Percentiles rank a stretch among this genome's conserved stretches.
These are phyloP conservation scores for Debaryomyces coudertii DNA, from an alignment of 1,139 yeast genomes.

Conservation along the genomic window DNA sequence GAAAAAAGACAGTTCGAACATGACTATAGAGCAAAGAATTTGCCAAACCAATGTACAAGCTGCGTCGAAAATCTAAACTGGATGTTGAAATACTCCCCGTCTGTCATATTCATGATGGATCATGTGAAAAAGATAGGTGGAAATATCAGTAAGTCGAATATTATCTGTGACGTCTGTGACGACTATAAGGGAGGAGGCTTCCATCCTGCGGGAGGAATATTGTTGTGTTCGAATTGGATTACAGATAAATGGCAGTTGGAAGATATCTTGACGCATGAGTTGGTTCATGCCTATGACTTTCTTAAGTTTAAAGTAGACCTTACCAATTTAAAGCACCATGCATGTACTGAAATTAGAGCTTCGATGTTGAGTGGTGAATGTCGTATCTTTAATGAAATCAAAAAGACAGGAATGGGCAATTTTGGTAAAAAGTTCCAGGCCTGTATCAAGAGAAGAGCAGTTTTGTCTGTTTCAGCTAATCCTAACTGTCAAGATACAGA, in stretches of 20 bases:
- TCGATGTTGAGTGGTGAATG: constrained; percentile 95
- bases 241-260: constrained; percentile 81
- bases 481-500: constrained; percentile 75
- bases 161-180: constrained; percentile 83
- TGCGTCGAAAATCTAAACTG: constrained; percentile 80
- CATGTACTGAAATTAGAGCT: constrained; percentile 95
- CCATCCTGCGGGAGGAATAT: constrained; percentile 84
- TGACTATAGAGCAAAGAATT: constrained; percentile 52
- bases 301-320: constrained; percentile 85
- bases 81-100: constrained; percentile 80
- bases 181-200: constrained; percentile 91
- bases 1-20: constrained; percentile 62
- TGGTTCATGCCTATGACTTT: constrained; percentile 92
- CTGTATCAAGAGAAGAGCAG: constrained; percentile 88
- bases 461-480: constrained; percentile 79
- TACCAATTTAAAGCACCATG: constrained; percentile 85
- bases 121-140: constrained; percentile 77
- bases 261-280: constrained; percentile 89
- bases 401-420: constrained; percentile 60
- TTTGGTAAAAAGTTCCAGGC: constrained; percentile 85
- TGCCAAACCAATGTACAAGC: constrained; percentile 56
- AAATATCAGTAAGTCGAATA: constrained; percentile 46
- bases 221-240: constrained; percentile 84
- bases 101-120: constrained; percentile 84
- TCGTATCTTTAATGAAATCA: constrained; percentile 83